Evolutionary conservation across 176 grass and related monocot genomes (phyloP).

Genomic region (Chloris gayana): DNA sequence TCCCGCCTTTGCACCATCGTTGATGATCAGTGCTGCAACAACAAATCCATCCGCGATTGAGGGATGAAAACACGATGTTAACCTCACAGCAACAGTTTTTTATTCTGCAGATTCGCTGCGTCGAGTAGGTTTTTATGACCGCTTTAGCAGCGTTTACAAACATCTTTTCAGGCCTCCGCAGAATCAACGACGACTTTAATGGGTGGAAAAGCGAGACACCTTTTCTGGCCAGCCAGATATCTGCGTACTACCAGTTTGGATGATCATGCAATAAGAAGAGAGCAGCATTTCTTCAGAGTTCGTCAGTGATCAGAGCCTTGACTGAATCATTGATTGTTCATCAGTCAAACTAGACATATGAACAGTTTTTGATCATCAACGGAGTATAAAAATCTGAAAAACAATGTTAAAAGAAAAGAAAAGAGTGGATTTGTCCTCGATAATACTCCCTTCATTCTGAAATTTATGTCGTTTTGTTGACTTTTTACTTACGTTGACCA

Average conservation of each 20-base stretch:
- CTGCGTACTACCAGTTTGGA: neutral
- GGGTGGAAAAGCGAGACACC: neutral
- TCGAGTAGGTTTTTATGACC: neutral
- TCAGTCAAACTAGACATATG: neutral
- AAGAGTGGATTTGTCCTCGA: neutral
- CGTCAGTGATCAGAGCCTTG: neutral
- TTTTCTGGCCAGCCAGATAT: neutral
- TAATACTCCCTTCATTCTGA: too few species aligned
- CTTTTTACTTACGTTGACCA: too few species aligned
- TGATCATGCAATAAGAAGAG: neutral
- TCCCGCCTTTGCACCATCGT: neutral
- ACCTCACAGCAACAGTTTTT: constrained; percentile 8
- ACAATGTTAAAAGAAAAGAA: too few species aligned
- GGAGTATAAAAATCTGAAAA: too few species aligned
- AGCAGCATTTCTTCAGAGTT: neutral
- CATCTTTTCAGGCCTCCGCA: neutral
- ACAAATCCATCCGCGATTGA: neutral
- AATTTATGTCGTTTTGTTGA: too few species aligned
- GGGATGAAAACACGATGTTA: too few species aligned
- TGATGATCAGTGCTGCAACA: neutral
- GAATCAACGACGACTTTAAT: constrained; percentile 6
- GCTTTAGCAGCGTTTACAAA: too few species aligned
- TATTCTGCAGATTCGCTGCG: constrained; percentile 3
- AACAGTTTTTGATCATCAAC: too few species aligned
- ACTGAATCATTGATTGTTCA: neutral